Percentiles rank a stretch among this genome's conserved stretches.
Evolutionary conservation across 352 stramenopile species (phyloP).

Genomic region (Pythium insidiosum): DNA sequence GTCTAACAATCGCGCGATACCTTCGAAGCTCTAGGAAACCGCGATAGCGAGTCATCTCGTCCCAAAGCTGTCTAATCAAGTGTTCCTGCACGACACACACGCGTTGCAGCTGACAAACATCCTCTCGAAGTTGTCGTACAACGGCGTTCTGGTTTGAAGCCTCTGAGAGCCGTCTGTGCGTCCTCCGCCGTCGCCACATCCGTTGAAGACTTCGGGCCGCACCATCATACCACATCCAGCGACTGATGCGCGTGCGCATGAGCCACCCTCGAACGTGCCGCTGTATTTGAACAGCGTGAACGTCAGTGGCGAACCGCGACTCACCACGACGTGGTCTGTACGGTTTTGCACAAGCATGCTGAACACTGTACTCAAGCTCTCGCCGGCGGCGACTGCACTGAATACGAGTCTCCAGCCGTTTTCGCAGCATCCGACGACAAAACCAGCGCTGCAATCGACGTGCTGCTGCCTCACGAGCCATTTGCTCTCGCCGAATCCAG

Average conservation of each 20-base stretch:
- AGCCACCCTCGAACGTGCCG: slow-evolving; percentile 17
- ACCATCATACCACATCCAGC: slow-evolving; percentile 7
- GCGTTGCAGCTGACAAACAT: slow-evolving; percentile 37
- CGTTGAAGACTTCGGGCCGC: slow-evolving; percentile 14
- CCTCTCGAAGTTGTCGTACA: slow-evolving; percentile 10
- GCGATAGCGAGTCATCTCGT: slow-evolving; percentile 5
- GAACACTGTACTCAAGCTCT: slow-evolving; percentile 8
- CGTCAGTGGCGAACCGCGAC: no score
- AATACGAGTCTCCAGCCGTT: slow-evolving; percentile 1
- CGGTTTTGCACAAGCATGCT: background rate
- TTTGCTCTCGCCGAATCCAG: slow-evolving; percentile 66
- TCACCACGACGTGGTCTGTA: no score
- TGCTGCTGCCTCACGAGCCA: slow-evolving; percentile 32
- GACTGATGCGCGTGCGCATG: slow-evolving; percentile 5
- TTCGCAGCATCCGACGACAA: slow-evolving; percentile 7
- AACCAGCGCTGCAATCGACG: slow-evolving; percentile 37
- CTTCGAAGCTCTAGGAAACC: slow-evolving; percentile 8
- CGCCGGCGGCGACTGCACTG: slow-evolving; percentile 8
- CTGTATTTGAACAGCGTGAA: slow-evolving; percentile 11
- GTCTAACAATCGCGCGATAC: slow-evolving; percentile 5
- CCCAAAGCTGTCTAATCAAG: slow-evolving; percentile 20
- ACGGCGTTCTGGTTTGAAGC: slow-evolving; percentile 1
- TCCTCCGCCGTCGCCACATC: slow-evolving; percentile 7
- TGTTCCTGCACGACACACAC: slow-evolving; percentile 37
- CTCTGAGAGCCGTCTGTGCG: background rate